A percentile compares a stretch with the other conserved stretches of the same genome.
These are phyloP conservation scores for Alloteropsis semialata DNA, from an alignment of 176 grass and related monocot genomes.

Conservation along the genomic window DNA sequence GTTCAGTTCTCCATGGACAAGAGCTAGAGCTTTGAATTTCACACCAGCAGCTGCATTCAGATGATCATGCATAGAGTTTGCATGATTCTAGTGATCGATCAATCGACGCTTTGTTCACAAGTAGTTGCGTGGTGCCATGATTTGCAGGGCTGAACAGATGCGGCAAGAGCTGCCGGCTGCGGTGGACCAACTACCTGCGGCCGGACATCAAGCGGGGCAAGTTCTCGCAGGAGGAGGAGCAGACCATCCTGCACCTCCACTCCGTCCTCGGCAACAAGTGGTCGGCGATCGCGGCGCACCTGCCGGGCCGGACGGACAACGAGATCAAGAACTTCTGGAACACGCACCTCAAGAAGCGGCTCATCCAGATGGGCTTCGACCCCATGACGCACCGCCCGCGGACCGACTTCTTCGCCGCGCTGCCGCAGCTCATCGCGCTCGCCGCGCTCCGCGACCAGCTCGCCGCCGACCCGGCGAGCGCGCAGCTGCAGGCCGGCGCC, in stretches of 20 bases:
- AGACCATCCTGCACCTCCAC: conserved; percentile 77
- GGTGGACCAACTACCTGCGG: conserved; percentile 92
- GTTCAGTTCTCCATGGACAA: neutral
- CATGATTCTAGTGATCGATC: neutral
- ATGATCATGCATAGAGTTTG: neutral
- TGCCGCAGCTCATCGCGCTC: conserved; percentile 74
- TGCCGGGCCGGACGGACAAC: conserved; percentile 81
- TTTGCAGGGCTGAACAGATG: conserved; percentile 69
- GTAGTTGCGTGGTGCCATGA: neutral
- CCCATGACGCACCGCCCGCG: conserved; percentile 87
- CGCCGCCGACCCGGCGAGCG: neutral
- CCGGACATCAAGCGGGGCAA: conserved; percentile 87
- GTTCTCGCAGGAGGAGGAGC: conserved; percentile 75
- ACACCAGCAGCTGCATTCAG: neutral
- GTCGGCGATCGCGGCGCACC: conserved; percentile 73
- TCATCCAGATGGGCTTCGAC: conserved; percentile 93
- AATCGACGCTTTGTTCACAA: neutral
- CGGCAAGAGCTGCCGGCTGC: conserved; percentile 84
- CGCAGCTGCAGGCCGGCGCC: neutral
- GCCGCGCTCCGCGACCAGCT: conserved; percentile 56
- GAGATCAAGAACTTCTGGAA: conserved; percentile 98
- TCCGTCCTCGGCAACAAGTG: conserved; percentile 85
- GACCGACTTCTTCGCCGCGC: conserved; percentile 71
- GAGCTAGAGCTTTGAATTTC: neutral
- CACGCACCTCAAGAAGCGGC: conserved; percentile 91